Percentiles rank a stretch among this genome's conserved stretches.
Evolutionary conservation across 169 alveolate species (phyloP).

Genomic region (Hepatocystis sp.): DNA sequence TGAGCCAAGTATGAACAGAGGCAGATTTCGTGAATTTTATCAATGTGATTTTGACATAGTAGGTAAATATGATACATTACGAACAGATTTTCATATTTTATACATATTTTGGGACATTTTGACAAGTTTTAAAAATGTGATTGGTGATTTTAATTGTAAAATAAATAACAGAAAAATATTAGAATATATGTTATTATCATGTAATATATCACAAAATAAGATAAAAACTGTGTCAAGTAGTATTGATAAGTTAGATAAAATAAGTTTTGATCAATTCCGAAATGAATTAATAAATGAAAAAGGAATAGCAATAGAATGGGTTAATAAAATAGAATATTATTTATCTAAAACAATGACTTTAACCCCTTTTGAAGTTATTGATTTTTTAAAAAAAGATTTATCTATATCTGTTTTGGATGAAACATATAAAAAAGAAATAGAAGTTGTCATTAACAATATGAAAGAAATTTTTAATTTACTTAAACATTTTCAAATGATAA

Average conservation of each 20-base stretch:
- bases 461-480: constrained; percentile 79
- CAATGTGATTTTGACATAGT: constrained; percentile 98
- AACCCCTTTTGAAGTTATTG: constrained; percentile 80
- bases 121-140: constrained; percentile 79
- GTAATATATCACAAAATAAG: constrained; percentile 91
- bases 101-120: constrained; percentile 91
- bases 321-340: constrained; percentile 88
- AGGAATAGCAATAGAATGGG: constrained; percentile 89
- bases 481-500: constrained; percentile 73
- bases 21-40: constrained; percentile 97
- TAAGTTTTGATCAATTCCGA: constrained; percentile 94
- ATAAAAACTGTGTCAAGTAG: constrained; percentile 94
- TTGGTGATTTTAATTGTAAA: constrained; percentile 92
- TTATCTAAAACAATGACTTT: constrained; percentile 89
- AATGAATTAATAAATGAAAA: constrained; percentile 93
- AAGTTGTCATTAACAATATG: constrained; percentile 37
- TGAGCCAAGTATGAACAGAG: constrained; percentile 96
- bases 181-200: constrained; percentile 91
- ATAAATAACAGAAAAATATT: constrained; percentile 93
- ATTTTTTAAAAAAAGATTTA: constrained; percentile 81
- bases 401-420: constrained; percentile 63
- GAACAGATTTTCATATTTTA: constrained; percentile 97
- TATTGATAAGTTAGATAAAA: constrained; percentile 97
- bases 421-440: constrained; percentile 69
- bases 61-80: constrained; percentile 92